Evolutionary conservation across 2,329 filamentous ascomycete genomes (phyloP).

Genomic region (Capronia epimyces): DNA sequence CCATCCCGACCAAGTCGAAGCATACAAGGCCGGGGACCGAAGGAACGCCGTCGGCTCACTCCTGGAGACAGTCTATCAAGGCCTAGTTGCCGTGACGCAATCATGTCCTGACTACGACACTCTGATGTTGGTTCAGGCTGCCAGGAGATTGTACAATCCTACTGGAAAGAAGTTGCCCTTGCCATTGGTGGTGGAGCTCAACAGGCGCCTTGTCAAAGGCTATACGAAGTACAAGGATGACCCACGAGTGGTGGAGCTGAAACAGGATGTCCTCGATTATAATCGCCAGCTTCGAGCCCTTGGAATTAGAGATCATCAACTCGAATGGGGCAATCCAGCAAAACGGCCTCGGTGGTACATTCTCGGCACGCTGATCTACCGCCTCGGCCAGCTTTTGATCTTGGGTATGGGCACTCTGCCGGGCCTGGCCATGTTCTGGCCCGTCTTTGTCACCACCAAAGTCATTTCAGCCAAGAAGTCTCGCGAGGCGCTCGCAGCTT

Average conservation of each 20-base stretch:
- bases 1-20: conserved; percentile 71
- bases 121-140: conserved; percentile 90
- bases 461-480: conserved; percentile 77
- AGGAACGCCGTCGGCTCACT: conserved; percentile 81
- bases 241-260: conserved; percentile 69
- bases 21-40: conserved; percentile 76
- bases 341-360: conserved; percentile 74
- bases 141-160: conserved; percentile 85
- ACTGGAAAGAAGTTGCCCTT: conserved; percentile 90
- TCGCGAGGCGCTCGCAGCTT: conserved; percentile 74
- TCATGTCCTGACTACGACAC: conserved; percentile 93
- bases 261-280: conserved; percentile 72
- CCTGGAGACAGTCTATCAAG: conserved; percentile 79
- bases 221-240: conserved; percentile 92
- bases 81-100: conserved; percentile 81
- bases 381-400: conserved; percentile 68
- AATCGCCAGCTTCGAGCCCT: conserved; percentile 81
- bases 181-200: conserved; percentile 88
- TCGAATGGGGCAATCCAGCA: conserved; percentile 63
- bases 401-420: conserved; percentile 78
- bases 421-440: conserved; percentile 78
- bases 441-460: conserved; percentile 80
- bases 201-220: conserved; percentile 81
- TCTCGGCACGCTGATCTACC: conserved; percentile 70
- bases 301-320: conserved; percentile 87